Evolutionary conservation across 2,329 filamentous ascomycete species (phyloP).

Genomic region (Didymella glomerata): DNA sequence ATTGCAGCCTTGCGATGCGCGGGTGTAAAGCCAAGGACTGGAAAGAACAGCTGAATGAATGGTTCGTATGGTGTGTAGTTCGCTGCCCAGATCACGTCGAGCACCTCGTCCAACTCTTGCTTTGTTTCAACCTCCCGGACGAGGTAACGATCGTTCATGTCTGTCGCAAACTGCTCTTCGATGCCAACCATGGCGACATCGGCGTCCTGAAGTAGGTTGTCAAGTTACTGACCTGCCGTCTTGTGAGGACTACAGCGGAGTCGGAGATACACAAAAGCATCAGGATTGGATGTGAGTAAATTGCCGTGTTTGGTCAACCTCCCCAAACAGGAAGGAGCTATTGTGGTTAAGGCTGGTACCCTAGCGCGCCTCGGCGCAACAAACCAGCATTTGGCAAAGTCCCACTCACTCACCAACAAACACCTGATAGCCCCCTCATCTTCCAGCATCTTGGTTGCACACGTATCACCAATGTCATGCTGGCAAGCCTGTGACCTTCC

Average conservation of each 20-base stretch:
- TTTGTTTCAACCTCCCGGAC: slow-evolving; percentile 38
- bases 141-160: slow-evolving; percentile 35
- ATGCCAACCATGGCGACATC: slow-evolving; percentile 35
- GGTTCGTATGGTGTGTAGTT: slow-evolving; percentile 49
- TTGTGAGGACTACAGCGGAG: slow-evolving; percentile 33
- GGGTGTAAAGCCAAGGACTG: slow-evolving; percentile 40
- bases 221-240: slow-evolving; percentile 25
- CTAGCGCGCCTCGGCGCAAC: slow-evolving; percentile 33
- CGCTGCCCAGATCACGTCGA: slow-evolving; percentile 48
- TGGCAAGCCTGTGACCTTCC: slow-evolving; percentile 34
- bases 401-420: slow-evolving; percentile 25
- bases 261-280: slow-evolving; percentile 36
- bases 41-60: slow-evolving; percentile 47
- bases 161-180: slow-evolving; percentile 21
- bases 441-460: slow-evolving; percentile 31
- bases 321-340: slow-evolving; percentile 37
- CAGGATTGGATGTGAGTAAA: slow-evolving; percentile 34
- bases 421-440: slow-evolving; percentile 24
- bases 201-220: slow-evolving; percentile 27
- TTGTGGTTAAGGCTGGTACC: slow-evolving; percentile 18
- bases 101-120: slow-evolving; percentile 42
- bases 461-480: slow-evolving; percentile 34
- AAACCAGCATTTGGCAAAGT: slow-evolving; percentile 30
- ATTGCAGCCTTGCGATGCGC: slow-evolving; percentile 39
- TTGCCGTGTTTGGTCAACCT: slow-evolving; percentile 34